Conservation (phyloP, 257 asterid species). For the Jaltomata sinuosa region DNA sequence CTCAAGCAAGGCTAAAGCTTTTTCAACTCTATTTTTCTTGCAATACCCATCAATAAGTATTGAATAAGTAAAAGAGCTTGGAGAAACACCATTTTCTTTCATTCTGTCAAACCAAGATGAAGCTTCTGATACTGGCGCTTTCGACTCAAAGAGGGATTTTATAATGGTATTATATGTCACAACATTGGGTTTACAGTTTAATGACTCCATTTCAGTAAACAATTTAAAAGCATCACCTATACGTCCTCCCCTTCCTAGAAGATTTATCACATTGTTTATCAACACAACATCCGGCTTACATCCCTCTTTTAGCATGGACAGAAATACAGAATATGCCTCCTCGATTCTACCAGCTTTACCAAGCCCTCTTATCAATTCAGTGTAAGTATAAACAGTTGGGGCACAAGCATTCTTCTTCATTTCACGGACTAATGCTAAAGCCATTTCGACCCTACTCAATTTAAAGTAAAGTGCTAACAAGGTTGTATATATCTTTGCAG, state of each 20-base stretch:
- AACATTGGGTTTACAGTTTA: constrained; percentile 61
- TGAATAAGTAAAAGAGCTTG: constrained; percentile 75
- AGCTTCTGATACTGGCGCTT: constrained; percentile 49
- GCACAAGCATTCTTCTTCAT: constrained; percentile 60
- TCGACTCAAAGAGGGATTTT: constrained; percentile 60
- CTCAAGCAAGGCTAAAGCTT: constrained; percentile 67
- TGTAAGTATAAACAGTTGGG: constrained; percentile 75
- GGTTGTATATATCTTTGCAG: constrained; percentile 74
- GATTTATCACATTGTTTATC: constrained; percentile 62
- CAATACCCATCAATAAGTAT: constrained; percentile 86
- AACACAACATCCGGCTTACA: constrained; percentile 80
- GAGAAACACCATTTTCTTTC: constrained; percentile 49
- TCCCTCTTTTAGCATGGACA: constrained; percentile 55
- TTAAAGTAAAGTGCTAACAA: constrained; percentile 52
- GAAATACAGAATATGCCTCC: constrained; percentile 62
- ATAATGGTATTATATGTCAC: constrained; percentile 83
- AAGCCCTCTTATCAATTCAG: constrained; percentile 72
- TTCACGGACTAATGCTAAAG: constrained; percentile 54
- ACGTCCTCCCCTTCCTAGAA: constrained; percentile 61
- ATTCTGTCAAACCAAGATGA: constrained; percentile 61
- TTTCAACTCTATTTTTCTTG: constrained; percentile 65
- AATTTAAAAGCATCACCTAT: constrained; percentile 56
- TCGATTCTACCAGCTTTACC: constrained; percentile 69
- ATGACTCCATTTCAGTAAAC: constrained; percentile 69
- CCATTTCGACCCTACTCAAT: constrained; percentile 48